A percentile compares a stretch with the other conserved stretches of the same genome.
Evolutionary conservation across 768 basidiomycete species (phyloP).

Genomic region (Dendrothele bispora): DNA sequence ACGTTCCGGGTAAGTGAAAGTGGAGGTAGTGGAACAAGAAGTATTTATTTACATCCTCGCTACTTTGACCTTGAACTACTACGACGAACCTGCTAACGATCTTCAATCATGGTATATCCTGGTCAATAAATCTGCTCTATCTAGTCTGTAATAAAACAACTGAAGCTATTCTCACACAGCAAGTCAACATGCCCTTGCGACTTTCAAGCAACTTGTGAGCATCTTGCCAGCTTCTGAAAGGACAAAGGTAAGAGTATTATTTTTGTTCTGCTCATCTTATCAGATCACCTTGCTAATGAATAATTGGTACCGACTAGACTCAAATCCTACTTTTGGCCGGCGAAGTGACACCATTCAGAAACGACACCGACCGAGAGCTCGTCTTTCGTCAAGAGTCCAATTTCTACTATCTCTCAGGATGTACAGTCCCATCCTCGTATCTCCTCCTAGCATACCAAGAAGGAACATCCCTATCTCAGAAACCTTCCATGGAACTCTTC

Average conservation of each 20-base stretch:
- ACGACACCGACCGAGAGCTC: conserved; percentile 87
- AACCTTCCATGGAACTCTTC: conserved; percentile 61
- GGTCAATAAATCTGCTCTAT: background rate
- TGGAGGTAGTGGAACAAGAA: conserved; percentile 18
- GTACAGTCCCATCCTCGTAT: conserved; percentile 68
- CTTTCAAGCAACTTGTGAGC: conserved; percentile 49
- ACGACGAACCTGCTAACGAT: background rate
- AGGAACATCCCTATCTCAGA: conserved; percentile 40
- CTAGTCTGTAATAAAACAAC: too few species aligned
- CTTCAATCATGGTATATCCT: conserved; percentile 7
- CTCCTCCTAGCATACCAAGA: conserved; percentile 60
- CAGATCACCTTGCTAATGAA: background rate
- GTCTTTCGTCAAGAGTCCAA: conserved; percentile 75
- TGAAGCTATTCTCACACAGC: background rate
- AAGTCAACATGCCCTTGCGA: conserved; percentile 47
- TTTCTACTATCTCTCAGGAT: conserved; percentile 86
- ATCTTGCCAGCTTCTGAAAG: conserved; percentile 50
- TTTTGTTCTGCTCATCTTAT: background rate
- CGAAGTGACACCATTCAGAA: conserved; percentile 59
- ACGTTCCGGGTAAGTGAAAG: conserved; percentile 9
- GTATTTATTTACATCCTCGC: background rate
- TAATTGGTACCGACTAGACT: conserved; percentile 39
- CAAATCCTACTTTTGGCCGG: conserved; percentile 72
- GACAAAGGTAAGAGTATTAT: conserved; percentile 46
- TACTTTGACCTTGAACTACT: too few species aligned